Evolutionary conservation across 1,139 yeast genomes (phyloP).

Genomic region (Candida mesenterica): DNA sequence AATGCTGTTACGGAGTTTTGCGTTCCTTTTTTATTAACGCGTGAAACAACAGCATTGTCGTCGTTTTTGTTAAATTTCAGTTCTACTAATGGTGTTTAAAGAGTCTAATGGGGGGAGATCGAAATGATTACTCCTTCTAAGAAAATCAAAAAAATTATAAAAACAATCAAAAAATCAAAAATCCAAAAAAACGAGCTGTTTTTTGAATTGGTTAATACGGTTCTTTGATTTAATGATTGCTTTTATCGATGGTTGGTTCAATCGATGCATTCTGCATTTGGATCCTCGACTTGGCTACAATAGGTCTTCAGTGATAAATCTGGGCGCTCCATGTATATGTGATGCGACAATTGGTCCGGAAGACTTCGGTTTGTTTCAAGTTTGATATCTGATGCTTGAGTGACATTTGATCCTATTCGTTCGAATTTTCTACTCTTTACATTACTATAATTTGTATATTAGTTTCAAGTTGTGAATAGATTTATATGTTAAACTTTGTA

Average conservation of each 20-base stretch:
- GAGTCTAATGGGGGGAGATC: no score
- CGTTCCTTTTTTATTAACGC: conserved; percentile 1
- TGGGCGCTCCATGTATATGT: conserved; percentile 13
- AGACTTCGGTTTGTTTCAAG: background rate
- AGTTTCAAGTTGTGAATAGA: conserved; percentile 7
- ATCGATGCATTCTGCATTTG: conserved; percentile 1
- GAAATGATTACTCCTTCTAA: no score
- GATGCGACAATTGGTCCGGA: conserved; percentile 12
- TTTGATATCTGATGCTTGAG: background rate
- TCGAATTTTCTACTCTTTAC: no score
- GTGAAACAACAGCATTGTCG: conserved; percentile 1
- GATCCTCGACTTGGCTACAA: background rate
- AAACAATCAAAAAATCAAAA: conserved; percentile 12
- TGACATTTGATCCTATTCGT: no score
- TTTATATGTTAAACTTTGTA: conserved; percentile 2
- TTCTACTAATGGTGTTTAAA: conserved; percentile 6
- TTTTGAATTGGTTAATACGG: conserved; percentile 4
- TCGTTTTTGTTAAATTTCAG: conserved; percentile 3
- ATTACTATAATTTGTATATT: conserved; percentile 1
- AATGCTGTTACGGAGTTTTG: background rate
- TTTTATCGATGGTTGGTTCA: conserved; percentile 2
- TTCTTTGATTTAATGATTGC: conserved; percentile 1
- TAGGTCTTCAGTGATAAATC: conserved; percentile 1
- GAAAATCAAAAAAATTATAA: conserved; percentile 9
- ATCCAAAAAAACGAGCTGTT: conserved; percentile 17